phyloP scores from a whole-genome alignment of 2,329 filamentous ascomycete species.

The Samsoniella hepiali region DNA sequence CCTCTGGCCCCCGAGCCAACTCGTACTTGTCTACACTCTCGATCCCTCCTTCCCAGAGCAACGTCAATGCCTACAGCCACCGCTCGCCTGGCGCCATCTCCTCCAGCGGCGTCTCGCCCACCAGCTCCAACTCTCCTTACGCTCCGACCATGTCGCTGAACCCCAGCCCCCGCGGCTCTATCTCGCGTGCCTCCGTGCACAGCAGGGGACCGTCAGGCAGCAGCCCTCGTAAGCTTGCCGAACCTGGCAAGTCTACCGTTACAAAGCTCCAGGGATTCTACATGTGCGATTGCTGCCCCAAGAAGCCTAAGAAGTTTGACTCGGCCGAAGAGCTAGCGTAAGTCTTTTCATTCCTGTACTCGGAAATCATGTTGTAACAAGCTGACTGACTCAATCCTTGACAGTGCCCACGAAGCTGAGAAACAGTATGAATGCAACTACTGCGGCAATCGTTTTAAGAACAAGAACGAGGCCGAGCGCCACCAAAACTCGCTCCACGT shows the following conservation, averaged over 20 bases:
- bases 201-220: conserved; percentile 46
- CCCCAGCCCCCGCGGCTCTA: conserved; percentile 47
- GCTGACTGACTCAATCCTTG: conserved; percentile 24
- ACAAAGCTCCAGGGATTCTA: conserved; percentile 53
- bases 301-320: conserved; percentile 95
- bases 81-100: conserved; percentile 46
- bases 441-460: conserved; percentile 95
- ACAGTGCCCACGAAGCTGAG: conserved; percentile 82
- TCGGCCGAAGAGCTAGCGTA: conserved; percentile 80
- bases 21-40: conserved; percentile 48
- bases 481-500: conserved; percentile 95
- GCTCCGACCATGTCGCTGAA: conserved; percentile 46
- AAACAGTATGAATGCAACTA: conserved; percentile 95
- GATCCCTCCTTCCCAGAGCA: conserved; percentile 41
- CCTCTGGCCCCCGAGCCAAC: conserved; percentile 39
- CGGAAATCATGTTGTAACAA: background rate
- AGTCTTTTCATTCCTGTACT: conserved; percentile 31
- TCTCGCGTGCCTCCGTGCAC: conserved; percentile 41
- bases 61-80: conserved; percentile 32
- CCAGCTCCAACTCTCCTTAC: conserved; percentile 48
- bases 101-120: conserved; percentile 50
- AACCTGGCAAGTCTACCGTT: conserved; percentile 45
- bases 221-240: conserved; percentile 50
- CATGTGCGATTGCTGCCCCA: conserved; percentile 92
- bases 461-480: conserved; percentile 96